Evolutionary conservation across 768 basidiomycete species (phyloP).

Genomic region (Tulasnella sp.): DNA sequence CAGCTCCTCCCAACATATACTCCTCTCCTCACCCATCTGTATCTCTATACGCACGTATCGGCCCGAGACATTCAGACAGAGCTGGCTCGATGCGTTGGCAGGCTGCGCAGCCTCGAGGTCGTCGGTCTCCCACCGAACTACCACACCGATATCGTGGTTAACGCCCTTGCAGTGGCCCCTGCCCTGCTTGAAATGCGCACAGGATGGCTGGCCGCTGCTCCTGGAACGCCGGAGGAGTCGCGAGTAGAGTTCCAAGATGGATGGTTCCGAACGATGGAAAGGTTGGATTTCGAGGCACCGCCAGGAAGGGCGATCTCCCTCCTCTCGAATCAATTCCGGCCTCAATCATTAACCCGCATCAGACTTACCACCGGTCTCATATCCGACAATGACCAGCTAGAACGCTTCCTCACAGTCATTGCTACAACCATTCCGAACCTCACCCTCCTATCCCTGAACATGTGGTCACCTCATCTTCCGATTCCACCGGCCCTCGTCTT

Average conservation of each 20-base stretch:
- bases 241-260: slow-evolving; percentile 14
- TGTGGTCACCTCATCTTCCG: slow-evolving; percentile 8
- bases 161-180: slow-evolving; percentile 10
- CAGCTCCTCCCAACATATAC: slow-evolving; percentile 4
- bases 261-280: slow-evolving; percentile 14
- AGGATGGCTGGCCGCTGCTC: slow-evolving; percentile 14
- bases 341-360: neutral
- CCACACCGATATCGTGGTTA: slow-evolving; percentile 5
- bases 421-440: slow-evolving; percentile 3
- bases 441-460: slow-evolving; percentile 11
- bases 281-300: slow-evolving; percentile 8
- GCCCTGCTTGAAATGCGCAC: slow-evolving; percentile 11
- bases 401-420: slow-evolving; percentile 8
- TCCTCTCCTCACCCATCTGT: slow-evolving; percentile 12
- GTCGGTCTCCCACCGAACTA: slow-evolving; percentile 10
- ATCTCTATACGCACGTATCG: slow-evolving; percentile 10
- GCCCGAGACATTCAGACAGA: neutral
- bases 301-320: slow-evolving; percentile 9
- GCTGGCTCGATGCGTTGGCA: neutral
- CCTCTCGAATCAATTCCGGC: slow-evolving; percentile 2
- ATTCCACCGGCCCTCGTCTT: slow-evolving; percentile 6
- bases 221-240: slow-evolving; percentile 10
- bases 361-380: slow-evolving; percentile 4
- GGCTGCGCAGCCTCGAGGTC: slow-evolving; percentile 6
- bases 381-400: slow-evolving; percentile 5